Evolutionary conservation across 169 alveolate species (phyloP).

Genomic region (Ichthyophthirius multifiliis): DNA sequence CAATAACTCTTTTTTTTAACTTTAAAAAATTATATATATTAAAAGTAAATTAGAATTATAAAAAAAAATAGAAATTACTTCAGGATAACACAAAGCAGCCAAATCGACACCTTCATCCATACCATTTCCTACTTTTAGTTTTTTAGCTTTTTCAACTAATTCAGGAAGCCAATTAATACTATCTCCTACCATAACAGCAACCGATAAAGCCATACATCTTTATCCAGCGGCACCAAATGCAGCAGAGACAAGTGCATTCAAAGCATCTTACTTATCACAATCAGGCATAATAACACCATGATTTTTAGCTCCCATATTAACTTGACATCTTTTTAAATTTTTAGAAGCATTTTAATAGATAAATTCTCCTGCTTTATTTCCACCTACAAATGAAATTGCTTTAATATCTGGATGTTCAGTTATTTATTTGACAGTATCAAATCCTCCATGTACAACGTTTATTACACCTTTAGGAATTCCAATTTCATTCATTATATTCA

Average conservation of each 20-base stretch:
- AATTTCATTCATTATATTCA: constrained; percentile 47
- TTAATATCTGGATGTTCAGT: constrained; percentile 77
- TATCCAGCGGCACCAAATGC: constrained; percentile 84
- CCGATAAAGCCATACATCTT: constrained; percentile 89
- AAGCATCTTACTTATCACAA: constrained; percentile 77
- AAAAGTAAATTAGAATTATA: not conserved
- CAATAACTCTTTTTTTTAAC: constrained; percentile 54
- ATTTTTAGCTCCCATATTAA: constrained; percentile 89
- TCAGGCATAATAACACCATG: constrained; percentile 85
- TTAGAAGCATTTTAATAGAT: constrained; percentile 72
- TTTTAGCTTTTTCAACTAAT: constrained; percentile 69
- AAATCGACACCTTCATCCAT: constrained; percentile 46
- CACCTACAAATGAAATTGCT: constrained; percentile 87
- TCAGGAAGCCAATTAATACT: constrained; percentile 77
- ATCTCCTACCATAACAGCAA: constrained; percentile 84
- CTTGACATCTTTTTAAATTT: constrained; percentile 78
- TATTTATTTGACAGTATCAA: constrained; percentile 77
- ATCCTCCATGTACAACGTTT: constrained; percentile 84
- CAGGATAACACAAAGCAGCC: constrained; percentile 61
- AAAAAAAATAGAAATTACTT: not conserved
- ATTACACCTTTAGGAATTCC: constrained; percentile 77
- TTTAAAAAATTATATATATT: constrained; percentile 14
- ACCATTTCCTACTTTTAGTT: constrained; percentile 77
- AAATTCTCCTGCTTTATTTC: constrained; percentile 85
- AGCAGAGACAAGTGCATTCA: constrained; percentile 66